phyloP scores from a whole-genome alignment of 495 filamentous ascomycete species.

The Pyronema domesticum region DNA sequence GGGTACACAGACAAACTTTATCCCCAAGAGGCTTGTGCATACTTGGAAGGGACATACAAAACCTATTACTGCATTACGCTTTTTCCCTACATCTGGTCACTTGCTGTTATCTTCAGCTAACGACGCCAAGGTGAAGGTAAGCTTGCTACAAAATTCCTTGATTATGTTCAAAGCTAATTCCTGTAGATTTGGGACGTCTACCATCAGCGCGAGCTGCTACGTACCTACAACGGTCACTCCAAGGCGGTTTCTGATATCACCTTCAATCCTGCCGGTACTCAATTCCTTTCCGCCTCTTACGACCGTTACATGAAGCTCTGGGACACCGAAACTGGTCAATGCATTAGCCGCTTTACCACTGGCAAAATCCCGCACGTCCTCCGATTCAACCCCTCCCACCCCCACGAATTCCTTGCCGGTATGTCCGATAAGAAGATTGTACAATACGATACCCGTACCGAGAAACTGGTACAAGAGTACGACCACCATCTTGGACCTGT shows the following conservation, averaged over 20 bases:
- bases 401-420: conserved; percentile 83
- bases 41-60: conserved; percentile 73
- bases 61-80: conserved; percentile 66
- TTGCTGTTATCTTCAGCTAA: conserved; percentile 70
- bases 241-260: conserved; percentile 81
- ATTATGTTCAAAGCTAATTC: conserved; percentile 1
- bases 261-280: conserved; percentile 64
- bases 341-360: conserved; percentile 67
- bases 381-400: conserved; percentile 66
- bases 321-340: conserved; percentile 90
- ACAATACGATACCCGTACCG: conserved; percentile 79
- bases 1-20: conserved; percentile 66
- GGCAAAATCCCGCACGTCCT: conserved; percentile 92
- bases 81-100: conserved; percentile 77
- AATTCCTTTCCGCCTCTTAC: conserved; percentile 81
- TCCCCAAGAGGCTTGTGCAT: conserved; percentile 82
- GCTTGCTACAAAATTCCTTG: neutral
- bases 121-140: conserved; percentile 62
- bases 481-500: conserved; percentile 94
- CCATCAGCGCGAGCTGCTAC: conserved; percentile 67
- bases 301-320: conserved; percentile 92
- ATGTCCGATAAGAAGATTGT: conserved; percentile 98
- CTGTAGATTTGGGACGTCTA: conserved; percentile 72
- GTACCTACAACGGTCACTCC: conserved; percentile 75
- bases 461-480: conserved; percentile 86